phyloP scores from a whole-genome alignment of 352 stramenopile genomes.

The Phytophthora hibernalis region DNA sequence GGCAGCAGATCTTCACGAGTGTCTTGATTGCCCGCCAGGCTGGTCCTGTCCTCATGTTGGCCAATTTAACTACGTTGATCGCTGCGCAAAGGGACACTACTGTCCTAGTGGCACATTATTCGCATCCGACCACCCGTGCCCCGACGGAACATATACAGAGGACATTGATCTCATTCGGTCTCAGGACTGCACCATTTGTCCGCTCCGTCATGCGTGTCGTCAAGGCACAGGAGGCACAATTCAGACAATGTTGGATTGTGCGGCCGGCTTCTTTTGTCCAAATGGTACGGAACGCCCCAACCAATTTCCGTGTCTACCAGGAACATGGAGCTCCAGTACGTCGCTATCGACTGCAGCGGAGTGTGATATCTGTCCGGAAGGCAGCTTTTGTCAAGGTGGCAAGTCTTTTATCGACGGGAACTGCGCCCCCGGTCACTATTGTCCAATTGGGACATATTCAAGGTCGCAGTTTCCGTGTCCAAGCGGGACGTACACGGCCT shows the following conservation, averaged over 20 bases:
- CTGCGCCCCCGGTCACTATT: constrained; percentile 90
- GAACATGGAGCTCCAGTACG: constrained; percentile 87
- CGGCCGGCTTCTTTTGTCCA: constrained; percentile 81
- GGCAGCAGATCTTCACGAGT: constrained; percentile 63
- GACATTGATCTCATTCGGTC: constrained; percentile 63
- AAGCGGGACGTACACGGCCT: constrained; percentile 80
- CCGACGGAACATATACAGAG: constrained; percentile 81
- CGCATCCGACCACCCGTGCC: constrained; percentile 64
- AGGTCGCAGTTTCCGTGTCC: constrained; percentile 82
- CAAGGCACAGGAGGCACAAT: constrained; percentile 75
- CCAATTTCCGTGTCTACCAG: constrained; percentile 85
- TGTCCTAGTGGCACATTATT: constrained; percentile 73
- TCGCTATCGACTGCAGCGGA: constrained; percentile 63
- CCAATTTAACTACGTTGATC: constrained; percentile 67
- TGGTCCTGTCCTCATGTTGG: constrained; percentile 79
- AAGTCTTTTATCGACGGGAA: constrained; percentile 78
- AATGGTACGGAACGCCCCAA: constrained; percentile 74
- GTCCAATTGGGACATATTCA: constrained; percentile 77
- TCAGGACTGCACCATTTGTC: constrained; percentile 83
- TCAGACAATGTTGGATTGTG: constrained; percentile 77
- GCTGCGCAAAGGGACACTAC: constrained; percentile 74
- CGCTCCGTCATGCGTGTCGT: constrained; percentile 71
- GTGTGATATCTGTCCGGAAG: constrained; percentile 84
- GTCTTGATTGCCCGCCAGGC: constrained; percentile 68
- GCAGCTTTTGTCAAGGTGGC: constrained; percentile 88